Base-by-base conservation (phyloP, 2,329 filamentous ascomycete species). In the Aureobasidium sp. region DNA sequence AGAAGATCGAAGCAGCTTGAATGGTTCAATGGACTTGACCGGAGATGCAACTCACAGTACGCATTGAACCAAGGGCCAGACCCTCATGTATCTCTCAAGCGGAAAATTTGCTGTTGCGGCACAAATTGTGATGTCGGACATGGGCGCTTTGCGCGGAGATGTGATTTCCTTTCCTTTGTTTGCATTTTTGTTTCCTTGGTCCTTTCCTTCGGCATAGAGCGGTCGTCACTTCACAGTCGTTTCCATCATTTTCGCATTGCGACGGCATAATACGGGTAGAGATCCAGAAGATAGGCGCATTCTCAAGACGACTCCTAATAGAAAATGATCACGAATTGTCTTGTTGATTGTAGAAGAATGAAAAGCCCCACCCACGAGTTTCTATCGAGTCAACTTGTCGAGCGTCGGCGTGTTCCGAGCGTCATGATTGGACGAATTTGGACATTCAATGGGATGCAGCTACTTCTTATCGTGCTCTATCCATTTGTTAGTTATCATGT, bases 391-490 rank as follows among this genome's bases (percentile, higher is more conserved):
- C 55, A 58, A 48, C 5, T 11, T 7, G 15, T 22, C 15, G 9
- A 39, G 15, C 31, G 11, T 58, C 55, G 55, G 55, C 55, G 41
- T 37, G 42, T 15, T 48, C 55, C 55, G 55, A 34, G 22, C 25
- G 25, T 5, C 27, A 9, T 56, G 52, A 58, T 58, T 58, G 55
- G 55, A 20, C 29, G 2, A 22, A 29, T 29, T 36, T 9, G 31
- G 3, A 3, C 20, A 39, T 37, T 27, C 25, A 57, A 12, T 15
- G 17, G 11, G 22, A 14, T 22, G 29, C 20, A 55, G 11, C 22
- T 42, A 37, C 53, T 45, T 34, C 53, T 58, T 48, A 58, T 58
- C 55, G 55, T 31, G 27, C 22, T 31, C 55, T 58, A 58, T 58
- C 55, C 42, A 58, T 48, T 58, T 34, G 55, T 31, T 42, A 29